Base-by-base conservation (phyloP, 257 asterid genomes). In the Coffea eugenioides region DNA sequence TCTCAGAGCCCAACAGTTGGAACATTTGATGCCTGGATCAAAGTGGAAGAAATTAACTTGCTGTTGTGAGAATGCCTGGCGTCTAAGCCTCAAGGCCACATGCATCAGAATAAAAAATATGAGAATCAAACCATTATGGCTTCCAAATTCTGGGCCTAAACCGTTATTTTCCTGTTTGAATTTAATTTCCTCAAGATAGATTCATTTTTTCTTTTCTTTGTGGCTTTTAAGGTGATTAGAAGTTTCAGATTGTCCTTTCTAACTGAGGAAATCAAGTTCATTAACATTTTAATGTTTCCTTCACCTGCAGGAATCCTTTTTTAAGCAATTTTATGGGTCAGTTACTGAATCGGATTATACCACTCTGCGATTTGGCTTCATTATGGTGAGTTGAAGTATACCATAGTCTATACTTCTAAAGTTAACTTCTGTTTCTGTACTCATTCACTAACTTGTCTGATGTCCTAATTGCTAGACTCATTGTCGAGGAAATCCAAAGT, bases 311-410 rank as follows among this genome's bases (percentile, higher is more conserved):
- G 71, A 77, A 10, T 74, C 89, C 3, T 86, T 86, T 69, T 69
- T 78, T 64, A 86, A 86, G 84, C 89, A 86, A 69, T 83, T 83
- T 80, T 78, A 70, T 49, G 83, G 85, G 66, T 83, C 85, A 34
- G 87, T 83, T 31, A 83, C 80, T 62, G 56, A 83, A 79, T 65
- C 83, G n/a, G 89, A 86, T 76, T 86, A 86, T 43, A 34, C 78
- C 34, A 79, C 87, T 56, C 70, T 86, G 64, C 69, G 89, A 64
- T 67, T 49, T 43, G 89, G 89, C 46, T 83, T 86, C 78, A 67
- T 86, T 75, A 78, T 59, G 87, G 89, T 86, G 74, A 39, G 39
- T 49, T 57, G 46, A 25, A 20, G 6, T 34, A 71, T 49, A 39
- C 43, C 4, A 59, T 51, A 27, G 41, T 25, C 14, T n/a, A 0